Percentiles rank a stretch among this genome's conserved stretches.
Conservation (phyloP, 257 asterid genomes). For the Ballota nigra region DNA sequence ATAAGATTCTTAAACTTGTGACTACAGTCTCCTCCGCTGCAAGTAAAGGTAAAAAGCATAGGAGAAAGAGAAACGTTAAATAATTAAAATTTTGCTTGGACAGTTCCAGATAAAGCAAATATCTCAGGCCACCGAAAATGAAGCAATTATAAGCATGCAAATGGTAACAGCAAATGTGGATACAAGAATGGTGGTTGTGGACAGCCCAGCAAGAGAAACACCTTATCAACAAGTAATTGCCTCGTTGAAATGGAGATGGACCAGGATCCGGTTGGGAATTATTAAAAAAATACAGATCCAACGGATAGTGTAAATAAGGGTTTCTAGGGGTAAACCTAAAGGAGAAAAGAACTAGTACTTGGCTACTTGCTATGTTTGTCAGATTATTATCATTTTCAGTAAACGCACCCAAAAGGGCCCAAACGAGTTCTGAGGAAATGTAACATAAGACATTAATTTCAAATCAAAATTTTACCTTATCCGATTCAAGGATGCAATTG, state of each 20-base stretch:
- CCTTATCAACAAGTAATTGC: background rate
- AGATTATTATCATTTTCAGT: background rate
- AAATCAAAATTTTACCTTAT: constrained; percentile 57
- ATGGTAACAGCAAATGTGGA: background rate
- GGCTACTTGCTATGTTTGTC: background rate
- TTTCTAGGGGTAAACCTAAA: background rate
- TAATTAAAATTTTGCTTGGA: background rate
- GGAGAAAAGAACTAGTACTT: background rate
- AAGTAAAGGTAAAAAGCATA: background rate
- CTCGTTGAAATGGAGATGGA: background rate
- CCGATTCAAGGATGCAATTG: constrained; percentile 86
- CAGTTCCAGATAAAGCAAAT: background rate
- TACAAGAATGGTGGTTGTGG: background rate
- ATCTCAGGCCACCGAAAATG: background rate
- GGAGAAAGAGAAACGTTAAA: background rate
- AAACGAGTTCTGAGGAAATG: background rate
- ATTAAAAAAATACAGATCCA: no score
- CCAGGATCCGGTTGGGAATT: background rate
- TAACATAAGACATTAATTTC: background rate
- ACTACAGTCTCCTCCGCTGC: constrained; percentile 97
- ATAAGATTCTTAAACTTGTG: constrained; percentile 93
- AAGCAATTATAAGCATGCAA: background rate
- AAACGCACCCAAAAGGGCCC: background rate
- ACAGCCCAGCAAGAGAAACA: background rate
- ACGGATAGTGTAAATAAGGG: background rate